Conservation (phyloP, 805 yeast genomes). For the Debaryomyces hansenii region DNA sequence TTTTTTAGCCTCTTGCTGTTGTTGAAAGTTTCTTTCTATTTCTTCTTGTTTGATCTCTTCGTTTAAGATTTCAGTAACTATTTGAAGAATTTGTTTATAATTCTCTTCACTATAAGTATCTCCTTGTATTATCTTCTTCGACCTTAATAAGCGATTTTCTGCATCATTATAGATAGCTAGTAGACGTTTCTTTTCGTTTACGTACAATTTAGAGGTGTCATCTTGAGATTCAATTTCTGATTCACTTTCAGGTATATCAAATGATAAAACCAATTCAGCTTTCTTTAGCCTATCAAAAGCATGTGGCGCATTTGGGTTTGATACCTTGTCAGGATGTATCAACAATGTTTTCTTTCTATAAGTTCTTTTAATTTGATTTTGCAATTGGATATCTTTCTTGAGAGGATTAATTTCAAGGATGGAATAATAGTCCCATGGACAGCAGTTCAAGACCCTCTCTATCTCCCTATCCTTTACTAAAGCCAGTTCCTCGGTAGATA, state of each 20-base stretch:
- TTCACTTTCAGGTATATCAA: slow-evolving; percentile 9
- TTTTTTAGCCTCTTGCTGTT: slow-evolving; percentile 26
- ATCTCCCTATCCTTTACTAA: slow-evolving; percentile 52
- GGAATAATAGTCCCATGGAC: slow-evolving; percentile 54
- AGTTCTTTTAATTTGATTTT: slow-evolving; percentile 43
- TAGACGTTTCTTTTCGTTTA: slow-evolving; percentile 21
- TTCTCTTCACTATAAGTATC: background rate
- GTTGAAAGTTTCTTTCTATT: slow-evolving; percentile 24
- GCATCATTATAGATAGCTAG: slow-evolving; percentile 30
- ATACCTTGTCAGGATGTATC: slow-evolving; percentile 69
- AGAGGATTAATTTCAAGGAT: slow-evolving; percentile 45
- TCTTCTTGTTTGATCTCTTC: slow-evolving; percentile 33
- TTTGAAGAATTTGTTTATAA: slow-evolving; percentile 24
- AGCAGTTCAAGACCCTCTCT: slow-evolving; percentile 48
- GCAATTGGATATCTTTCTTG: slow-evolving; percentile 27
- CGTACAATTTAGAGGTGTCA: slow-evolving; percentile 5
- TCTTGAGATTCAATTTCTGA: slow-evolving; percentile 8
- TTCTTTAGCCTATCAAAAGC: slow-evolving; percentile 63
- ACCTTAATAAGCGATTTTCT: background rate
- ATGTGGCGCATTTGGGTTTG: slow-evolving; percentile 55
- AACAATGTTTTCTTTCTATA: slow-evolving; percentile 61
- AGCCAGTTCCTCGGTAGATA: slow-evolving; percentile 24
- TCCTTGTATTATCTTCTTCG: background rate
- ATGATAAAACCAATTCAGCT: slow-evolving; percentile 42
- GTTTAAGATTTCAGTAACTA: slow-evolving; percentile 45